These are phyloP conservation scores for Ophiostoma ips DNA, from an alignment of 2,329 filamentous ascomycete species.

Conservation along the genomic window DNA sequence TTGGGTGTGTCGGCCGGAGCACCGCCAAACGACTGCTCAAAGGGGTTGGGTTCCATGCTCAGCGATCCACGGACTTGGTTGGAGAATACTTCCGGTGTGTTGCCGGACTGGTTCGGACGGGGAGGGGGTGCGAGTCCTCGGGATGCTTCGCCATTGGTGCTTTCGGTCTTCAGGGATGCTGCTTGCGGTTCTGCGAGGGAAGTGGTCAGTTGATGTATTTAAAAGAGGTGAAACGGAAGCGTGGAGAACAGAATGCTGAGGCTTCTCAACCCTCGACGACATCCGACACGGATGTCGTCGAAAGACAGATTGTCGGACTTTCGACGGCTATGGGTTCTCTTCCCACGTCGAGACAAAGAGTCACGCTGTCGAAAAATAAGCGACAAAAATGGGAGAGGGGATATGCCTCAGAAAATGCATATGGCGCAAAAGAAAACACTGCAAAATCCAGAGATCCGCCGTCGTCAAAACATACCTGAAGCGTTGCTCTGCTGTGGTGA, in stretches of 20 bases:
- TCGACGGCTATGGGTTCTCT: no score
- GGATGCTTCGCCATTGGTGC: slow-evolving; percentile 31
- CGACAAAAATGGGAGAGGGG: background rate
- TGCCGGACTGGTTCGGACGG: slow-evolving; percentile 41
- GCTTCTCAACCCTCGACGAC: no score
- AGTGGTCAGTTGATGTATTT: background rate
- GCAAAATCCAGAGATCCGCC: slow-evolving; percentile 3
- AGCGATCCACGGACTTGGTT: slow-evolving; percentile 40
- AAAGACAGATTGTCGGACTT: no score
- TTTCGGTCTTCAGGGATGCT: background rate
- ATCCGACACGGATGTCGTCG: no score
- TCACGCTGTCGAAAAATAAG: no score
- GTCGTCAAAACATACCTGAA: slow-evolving; percentile 25
- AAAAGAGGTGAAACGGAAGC: background rate
- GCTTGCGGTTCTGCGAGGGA: background rate
- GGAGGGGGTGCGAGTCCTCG: slow-evolving; percentile 59
- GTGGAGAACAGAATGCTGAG: no score
- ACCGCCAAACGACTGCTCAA: slow-evolving; percentile 80
- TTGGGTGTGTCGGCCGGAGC: slow-evolving; percentile 65
- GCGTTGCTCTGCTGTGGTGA: slow-evolving; percentile 33
- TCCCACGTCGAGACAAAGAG: no score
- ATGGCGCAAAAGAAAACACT: background rate
- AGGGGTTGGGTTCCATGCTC: slow-evolving; percentile 83
- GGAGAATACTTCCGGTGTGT: slow-evolving; percentile 58
- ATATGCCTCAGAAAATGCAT: no score